Percentiles rank a stretch among this genome's conserved stretches.
Evolutionary conservation across 1,284 basidiomycete species (phyloP).

Genomic region (Pseudozyma sp.): DNA sequence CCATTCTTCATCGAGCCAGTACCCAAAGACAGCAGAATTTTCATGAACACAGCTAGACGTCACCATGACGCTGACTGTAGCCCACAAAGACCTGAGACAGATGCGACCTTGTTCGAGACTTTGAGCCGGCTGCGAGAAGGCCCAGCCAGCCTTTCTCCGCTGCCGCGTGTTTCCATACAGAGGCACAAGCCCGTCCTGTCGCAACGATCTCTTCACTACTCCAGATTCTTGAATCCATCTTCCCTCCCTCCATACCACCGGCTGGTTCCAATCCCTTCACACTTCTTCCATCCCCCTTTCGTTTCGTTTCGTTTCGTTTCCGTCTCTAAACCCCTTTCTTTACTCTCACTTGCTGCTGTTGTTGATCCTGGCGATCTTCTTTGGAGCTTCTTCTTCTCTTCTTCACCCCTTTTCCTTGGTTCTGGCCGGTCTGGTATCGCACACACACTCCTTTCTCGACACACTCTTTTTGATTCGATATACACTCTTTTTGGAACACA

Average conservation of each 20-base stretch:
- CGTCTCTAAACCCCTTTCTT: constrained; percentile 11
- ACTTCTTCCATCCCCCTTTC: constrained; percentile 1
- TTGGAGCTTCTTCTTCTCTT: background rate
- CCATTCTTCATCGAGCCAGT: too few relatives aligned
- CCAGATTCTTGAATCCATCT: constrained; percentile 11
- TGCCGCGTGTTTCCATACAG: background rate
- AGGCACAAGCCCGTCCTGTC: constrained; percentile 1
- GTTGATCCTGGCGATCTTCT: constrained; percentile 31
- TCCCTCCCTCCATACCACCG: constrained; percentile 44
- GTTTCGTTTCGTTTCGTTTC: constrained; percentile 3
- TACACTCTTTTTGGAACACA: background rate
- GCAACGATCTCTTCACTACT: constrained; percentile 8
- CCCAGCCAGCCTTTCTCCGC: background rate
- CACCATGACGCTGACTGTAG: constrained; percentile 3
- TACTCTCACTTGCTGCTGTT: constrained; percentile 3
- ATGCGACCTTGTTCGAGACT: constrained; percentile 3
- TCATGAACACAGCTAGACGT: background rate
- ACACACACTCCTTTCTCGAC: constrained; percentile 13
- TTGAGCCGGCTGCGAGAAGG: background rate
- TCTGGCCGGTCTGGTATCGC: constrained; percentile 6
- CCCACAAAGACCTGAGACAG: constrained; percentile 23
- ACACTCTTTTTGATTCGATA: constrained; percentile 14
- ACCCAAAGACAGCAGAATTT: background rate
- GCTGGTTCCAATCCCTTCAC: constrained; percentile 36
- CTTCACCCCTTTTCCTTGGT: constrained; percentile 9